Percentiles rank a stretch among this genome's conserved stretches.
Evolutionary conservation across 192 early-diverging fungal species (phyloP).

Genomic region (Coemansia javaensis): DNA sequence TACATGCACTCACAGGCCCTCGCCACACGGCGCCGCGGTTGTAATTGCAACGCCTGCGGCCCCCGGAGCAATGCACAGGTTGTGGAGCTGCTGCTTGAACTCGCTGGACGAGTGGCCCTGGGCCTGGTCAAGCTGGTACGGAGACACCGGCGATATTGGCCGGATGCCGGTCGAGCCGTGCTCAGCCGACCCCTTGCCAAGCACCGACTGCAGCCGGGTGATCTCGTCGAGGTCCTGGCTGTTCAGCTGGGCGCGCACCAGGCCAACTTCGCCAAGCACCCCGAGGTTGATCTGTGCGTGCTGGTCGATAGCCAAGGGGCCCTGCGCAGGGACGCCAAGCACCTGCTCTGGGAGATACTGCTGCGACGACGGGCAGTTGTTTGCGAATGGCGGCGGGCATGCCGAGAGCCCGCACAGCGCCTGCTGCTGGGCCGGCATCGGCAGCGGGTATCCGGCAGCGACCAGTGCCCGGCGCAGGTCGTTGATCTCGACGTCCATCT

Average conservation of each 20-base stretch:
- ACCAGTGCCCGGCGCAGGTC: conserved; percentile 46
- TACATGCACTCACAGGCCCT: not conserved
- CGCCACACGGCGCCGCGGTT: too few relatives aligned
- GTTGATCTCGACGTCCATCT: conserved; percentile 49
- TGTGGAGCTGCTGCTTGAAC: conserved; percentile 24
- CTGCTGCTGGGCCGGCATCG: conserved; percentile 39
- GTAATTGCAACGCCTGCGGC: not conserved
- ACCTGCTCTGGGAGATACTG: conserved; percentile 34
- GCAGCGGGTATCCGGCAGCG: conserved; percentile 46
- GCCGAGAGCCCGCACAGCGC: conserved; percentile 23
- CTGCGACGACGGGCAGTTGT: conserved; percentile 21
- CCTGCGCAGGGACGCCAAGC: conserved; percentile 12
- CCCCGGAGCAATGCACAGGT: not conserved
- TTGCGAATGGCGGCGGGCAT: conserved; percentile 17
- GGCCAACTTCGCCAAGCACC: conserved; percentile 23
- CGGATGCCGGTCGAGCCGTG: conserved; percentile 8
- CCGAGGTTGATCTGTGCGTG: conserved; percentile 28
- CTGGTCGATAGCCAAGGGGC: conserved; percentile 24
- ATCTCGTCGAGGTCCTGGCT: conserved; percentile 34
- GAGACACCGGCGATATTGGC: conserved; percentile 45
- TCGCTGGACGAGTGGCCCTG: conserved; percentile 32
- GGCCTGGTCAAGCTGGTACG: conserved; percentile 39
- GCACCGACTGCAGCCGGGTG: conserved; percentile 27
- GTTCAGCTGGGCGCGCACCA: conserved; percentile 28
- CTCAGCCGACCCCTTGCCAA: conserved; percentile 23